phyloP scores from a whole-genome alignment of 2,329 filamentous ascomycete species.

The Stemphylium vesicarium region DNA sequence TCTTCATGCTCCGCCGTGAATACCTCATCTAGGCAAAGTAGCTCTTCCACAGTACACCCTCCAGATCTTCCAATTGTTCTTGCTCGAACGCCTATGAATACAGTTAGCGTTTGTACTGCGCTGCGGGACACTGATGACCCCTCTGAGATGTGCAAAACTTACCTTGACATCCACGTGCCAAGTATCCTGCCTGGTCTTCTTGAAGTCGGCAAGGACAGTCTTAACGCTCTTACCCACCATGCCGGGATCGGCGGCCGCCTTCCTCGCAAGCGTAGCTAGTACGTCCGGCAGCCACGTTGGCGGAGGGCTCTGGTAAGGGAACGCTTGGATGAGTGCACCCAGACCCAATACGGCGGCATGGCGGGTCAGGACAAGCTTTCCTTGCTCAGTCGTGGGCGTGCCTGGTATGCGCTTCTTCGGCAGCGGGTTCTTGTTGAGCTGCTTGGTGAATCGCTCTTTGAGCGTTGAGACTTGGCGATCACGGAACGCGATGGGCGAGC shows the following conservation, averaged over 20 bases:
- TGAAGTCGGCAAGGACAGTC: slow-evolving; percentile 92
- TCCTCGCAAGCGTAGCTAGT: slow-evolving; percentile 80
- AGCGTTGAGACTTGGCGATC: slow-evolving; percentile 77
- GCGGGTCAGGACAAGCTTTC: slow-evolving; percentile 78
- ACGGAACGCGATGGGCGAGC: slow-evolving; percentile 82
- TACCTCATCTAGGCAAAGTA: slow-evolving; percentile 77
- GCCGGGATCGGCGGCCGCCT: slow-evolving; percentile 86
- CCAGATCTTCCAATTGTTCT: slow-evolving; percentile 92
- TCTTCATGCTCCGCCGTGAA: not conserved
- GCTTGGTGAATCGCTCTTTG: slow-evolving; percentile 77
- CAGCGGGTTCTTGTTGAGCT: slow-evolving; percentile 83
- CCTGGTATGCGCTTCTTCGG: slow-evolving; percentile 70
- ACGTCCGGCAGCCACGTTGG: slow-evolving; percentile 94
- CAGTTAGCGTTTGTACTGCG: slow-evolving; percentile 4
- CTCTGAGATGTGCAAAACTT: slow-evolving; percentile 39
- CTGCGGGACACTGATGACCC: not conserved
- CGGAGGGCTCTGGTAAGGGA: slow-evolving; percentile 93
- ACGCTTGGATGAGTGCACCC: slow-evolving; percentile 90
- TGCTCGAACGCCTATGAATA: slow-evolving; percentile 73
- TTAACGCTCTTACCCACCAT: slow-evolving; percentile 97
- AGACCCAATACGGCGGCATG: slow-evolving; percentile 93
- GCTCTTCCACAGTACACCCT: slow-evolving; percentile 98
- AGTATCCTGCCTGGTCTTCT: slow-evolving; percentile 98
- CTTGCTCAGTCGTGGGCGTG: slow-evolving; percentile 73
- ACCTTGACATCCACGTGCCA: slow-evolving; percentile 99